Conservation (phyloP, 768 basidiomycete genomes). For the Solioccasus polychromus region DNA sequence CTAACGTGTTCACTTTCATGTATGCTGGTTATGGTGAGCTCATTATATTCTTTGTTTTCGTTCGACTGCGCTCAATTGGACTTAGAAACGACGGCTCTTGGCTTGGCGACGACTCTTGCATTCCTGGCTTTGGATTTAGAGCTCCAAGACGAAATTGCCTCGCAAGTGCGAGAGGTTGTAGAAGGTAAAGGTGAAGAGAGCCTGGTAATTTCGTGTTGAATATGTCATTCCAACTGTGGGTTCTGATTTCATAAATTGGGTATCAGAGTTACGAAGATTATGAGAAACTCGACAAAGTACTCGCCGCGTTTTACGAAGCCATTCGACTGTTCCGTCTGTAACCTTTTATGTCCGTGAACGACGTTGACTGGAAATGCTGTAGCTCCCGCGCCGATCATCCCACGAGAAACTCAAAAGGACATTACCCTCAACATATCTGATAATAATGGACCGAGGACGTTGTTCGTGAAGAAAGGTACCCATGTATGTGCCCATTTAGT, state of each 20-base stretch:
- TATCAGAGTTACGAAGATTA: conserved; percentile 28
- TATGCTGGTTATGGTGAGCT: conserved; percentile 54
- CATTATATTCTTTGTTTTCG: not conserved
- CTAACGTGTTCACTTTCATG: conserved; percentile 48
- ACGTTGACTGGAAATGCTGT: not conserved
- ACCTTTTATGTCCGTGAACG: not conserved
- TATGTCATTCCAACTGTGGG: too few relatives aligned
- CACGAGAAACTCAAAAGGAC: conserved; percentile 28
- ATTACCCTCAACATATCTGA: conserved; percentile 17
- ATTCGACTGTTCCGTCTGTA: conserved; percentile 30
- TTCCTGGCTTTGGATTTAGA: conserved; percentile 27
- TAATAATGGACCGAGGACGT: conserved; percentile 5
- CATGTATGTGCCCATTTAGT: conserved; percentile 5
- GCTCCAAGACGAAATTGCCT: conserved; percentile 30
- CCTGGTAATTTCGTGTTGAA: too few relatives aligned
- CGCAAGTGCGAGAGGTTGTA: conserved; percentile 27
- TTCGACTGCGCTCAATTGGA: not conserved
- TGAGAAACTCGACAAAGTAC: conserved; percentile 27
- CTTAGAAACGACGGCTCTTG: conserved; percentile 32
- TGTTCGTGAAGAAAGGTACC: conserved; percentile 20
- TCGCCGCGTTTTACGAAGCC: conserved; percentile 27
- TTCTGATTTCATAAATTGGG: too few relatives aligned
- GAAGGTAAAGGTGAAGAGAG: too few relatives aligned
- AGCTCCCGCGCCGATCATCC: conserved; percentile 29
- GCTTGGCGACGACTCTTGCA: conserved; percentile 31